phyloP scores from a whole-genome alignment of 208 protist species.

The Wallacemonas sp. region DNA sequence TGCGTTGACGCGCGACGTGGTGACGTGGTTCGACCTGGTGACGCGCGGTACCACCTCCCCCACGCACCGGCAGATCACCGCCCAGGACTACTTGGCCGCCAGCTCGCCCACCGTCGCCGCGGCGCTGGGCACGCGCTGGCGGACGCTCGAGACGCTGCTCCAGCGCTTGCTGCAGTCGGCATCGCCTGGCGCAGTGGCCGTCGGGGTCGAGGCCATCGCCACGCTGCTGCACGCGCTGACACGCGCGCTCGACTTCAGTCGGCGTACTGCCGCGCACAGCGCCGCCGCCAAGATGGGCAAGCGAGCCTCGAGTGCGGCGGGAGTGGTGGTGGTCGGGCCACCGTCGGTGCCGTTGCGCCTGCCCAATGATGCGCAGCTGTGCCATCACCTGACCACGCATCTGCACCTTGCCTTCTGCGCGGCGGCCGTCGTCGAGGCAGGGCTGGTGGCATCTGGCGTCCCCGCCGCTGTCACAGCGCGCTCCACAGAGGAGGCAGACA shows the following conservation, averaged over 20 bases:
- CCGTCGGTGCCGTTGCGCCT: constrained; percentile 37
- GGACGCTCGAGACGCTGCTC: constrained; percentile 37
- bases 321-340: constrained; percentile 7
- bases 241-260: constrained; percentile 12
- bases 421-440: constrained; percentile 26
- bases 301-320: not conserved
- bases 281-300: constrained; percentile 18
- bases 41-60: not conserved
- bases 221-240: constrained; percentile 48
- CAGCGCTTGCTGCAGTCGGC: constrained; percentile 42
- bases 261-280: constrained; percentile 10
- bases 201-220: constrained; percentile 53
- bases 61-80: not conserved
- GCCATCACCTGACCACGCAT: constrained; percentile 40
- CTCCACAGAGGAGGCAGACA: not conserved
- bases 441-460: constrained; percentile 5
- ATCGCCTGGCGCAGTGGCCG: constrained; percentile 50
- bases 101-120: constrained; percentile 19
- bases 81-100: constrained; percentile 38
- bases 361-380: constrained; percentile 43
- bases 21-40: constrained; percentile 36
- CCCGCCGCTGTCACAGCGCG: not conserved
- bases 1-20: constrained; percentile 31
- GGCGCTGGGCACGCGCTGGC: constrained; percentile 51
- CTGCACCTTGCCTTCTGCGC: constrained; percentile 49